Base-by-base conservation (phyloP, 2,329 filamentous ascomycete species). In the Colletotrichum tanaceti region DNA sequence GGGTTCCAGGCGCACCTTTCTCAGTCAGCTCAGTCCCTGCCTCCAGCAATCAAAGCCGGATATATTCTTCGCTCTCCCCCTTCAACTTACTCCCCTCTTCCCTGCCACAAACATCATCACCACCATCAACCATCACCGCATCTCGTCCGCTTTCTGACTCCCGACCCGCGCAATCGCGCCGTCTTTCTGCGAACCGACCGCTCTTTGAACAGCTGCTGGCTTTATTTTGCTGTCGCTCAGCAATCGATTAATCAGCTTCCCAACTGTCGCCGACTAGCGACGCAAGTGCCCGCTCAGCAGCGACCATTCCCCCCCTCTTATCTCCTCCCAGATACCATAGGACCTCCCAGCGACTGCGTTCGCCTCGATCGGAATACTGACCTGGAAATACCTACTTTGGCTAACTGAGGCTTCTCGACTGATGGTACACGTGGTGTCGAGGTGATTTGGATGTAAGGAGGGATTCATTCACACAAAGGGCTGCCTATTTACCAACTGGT, bases 361-460 rank as follows among this genome's bases (percentile, higher is more conserved):
- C 32, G 16, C 4, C 14, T 49, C 39, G 44, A 58, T 14, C 52
- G 41, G 46, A 49, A 59, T 68, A 70, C 50, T 69, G 59, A 69
- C 43, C 57, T 43, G 64, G 65, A 64, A 44, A 64, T 35, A 2
- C 9, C 24, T 55, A 14, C 35, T 46, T 58, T 63, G 68, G 59
- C 63, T 67, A 68, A 55, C 44, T 68, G 54, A 68, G 63, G 60
- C 59, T 59, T 62, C 63, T 71, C 50, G 54, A 71, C 59, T 70
- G 71, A 71, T 72, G 71, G 64, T 71, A 46, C 60, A 61, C 64
- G 58, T 52, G 71, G 71, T 65, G 53, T 64, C 66, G 69, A 71
- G 69, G 65, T 71, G 65, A 71, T 70, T 69, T 70, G 71, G 69
- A 60, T 64, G 66, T 63, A 50, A 64, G 71, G 71, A 72, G 71